phyloP scores from a whole-genome alignment of 495 filamentous ascomycete species.

The Penicillium canescens region DNA sequence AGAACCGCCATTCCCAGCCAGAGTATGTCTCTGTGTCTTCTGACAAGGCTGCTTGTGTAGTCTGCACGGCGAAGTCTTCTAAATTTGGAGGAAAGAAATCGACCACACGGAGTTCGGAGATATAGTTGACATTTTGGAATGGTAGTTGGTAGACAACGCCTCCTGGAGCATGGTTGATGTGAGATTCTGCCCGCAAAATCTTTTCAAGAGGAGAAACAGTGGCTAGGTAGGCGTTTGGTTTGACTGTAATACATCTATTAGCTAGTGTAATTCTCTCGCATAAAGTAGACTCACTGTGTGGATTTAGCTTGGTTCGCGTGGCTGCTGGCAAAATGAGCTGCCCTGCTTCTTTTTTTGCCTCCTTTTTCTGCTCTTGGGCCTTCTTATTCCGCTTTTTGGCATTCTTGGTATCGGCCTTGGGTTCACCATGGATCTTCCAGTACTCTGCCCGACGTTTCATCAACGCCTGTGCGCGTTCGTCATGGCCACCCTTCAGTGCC shows the following conservation, averaged over 20 bases:
- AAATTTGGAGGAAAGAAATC: constrained; percentile 76
- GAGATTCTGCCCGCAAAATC: constrained; percentile 41
- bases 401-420: constrained; percentile 35
- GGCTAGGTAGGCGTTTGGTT: constrained; percentile 27
- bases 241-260: constrained; percentile 28
- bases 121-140: constrained; percentile 76
- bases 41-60: constrained; percentile 43
- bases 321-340: constrained; percentile 21
- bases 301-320: constrained; percentile 43
- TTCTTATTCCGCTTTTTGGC: constrained; percentile 32
- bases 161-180: constrained; percentile 41
- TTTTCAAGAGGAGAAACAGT: constrained; percentile 35
- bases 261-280: neutral
- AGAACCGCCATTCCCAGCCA: constrained; percentile 79
- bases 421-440: constrained; percentile 42
- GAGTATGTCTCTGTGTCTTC: neutral
- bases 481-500: constrained; percentile 39
- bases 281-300: constrained; percentile 29
- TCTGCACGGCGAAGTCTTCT: constrained; percentile 67
- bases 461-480: constrained; percentile 59
- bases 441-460: constrained; percentile 64
- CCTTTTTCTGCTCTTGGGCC: constrained; percentile 31
- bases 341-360: constrained; percentile 34
- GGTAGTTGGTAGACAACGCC: constrained; percentile 53
- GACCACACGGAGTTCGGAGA: constrained; percentile 66